Base-by-base conservation (phyloP, 495 filamentous ascomycete genomes). In the Copromyces sp. region DNA sequence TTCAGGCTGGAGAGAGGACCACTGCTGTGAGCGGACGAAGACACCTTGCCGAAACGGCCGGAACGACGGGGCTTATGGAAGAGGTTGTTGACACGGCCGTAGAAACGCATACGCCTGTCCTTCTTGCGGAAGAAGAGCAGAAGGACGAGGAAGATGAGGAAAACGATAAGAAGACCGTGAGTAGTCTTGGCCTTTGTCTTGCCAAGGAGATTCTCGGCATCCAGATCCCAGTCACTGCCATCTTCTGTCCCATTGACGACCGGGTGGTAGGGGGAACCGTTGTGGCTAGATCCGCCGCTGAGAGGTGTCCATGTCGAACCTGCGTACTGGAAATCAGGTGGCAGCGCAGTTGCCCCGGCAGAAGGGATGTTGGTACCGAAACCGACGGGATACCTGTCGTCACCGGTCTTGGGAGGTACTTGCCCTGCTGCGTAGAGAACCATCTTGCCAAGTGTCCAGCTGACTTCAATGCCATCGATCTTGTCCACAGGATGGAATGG, bases 391-490 rank as follows among this genome's bases (percentile, higher is more conserved):
- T 92, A 83, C 8, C 77, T 77, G 68, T 82, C 78, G 68, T 90
- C 85, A 39, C 86, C 82, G 3, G 83, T 81, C 12, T 85, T 82
- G 0, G 92, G 86, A 1, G 91, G 90, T 17, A 98, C 86, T 80
- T 98, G 93, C 7, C 93, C 94, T 8, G 95, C 90, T 0, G 95
- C 95, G 76, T 98, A 99, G 29, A 99, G 88, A n/a, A 98, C 90
- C 86, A 98, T 98, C 81, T 97, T 97, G 3, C 95, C 95, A 0
- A 99, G 83, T 0, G 95, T 98, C 95, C 95, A 99, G 82, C 93
- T 96, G n/a, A 99, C 92, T 83, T 99, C 95, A 16, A 93, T 91
- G 45, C 88, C 91, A 74, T 93, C 88, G 74, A 99, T 94, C 83
- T 97, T 97, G 81, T 98, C 89, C 35, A 98, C 92, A 1, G 95